Conservation (phyloP, 78 protist genomes). For the Emiliania huxleyi region DNA sequence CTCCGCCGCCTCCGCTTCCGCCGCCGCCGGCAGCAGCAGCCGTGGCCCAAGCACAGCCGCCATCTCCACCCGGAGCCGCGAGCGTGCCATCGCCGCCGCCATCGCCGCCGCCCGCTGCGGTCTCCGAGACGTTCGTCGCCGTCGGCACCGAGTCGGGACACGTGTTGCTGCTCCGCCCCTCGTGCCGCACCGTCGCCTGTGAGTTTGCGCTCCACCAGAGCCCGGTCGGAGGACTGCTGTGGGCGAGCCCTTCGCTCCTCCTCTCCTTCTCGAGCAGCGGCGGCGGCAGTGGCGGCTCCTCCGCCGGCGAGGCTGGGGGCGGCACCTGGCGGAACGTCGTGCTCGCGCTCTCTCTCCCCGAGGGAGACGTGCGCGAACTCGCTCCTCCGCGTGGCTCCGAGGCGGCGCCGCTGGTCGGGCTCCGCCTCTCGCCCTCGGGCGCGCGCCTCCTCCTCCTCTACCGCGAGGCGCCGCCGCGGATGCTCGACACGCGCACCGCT, state of each 20-base stretch:
- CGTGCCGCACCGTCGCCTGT: not conserved
- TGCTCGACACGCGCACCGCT: not conserved
- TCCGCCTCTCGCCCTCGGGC: not conserved
- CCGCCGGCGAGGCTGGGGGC: not conserved
- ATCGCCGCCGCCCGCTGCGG: too few relatives aligned
- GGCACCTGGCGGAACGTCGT: not conserved
- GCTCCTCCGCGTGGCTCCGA: not conserved
- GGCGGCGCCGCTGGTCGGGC: not conserved
- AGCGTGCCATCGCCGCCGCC: too few relatives aligned
- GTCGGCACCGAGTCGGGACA: not conserved
- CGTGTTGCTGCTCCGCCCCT: not conserved
- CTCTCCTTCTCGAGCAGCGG: not conserved
- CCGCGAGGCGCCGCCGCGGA: not conserved
- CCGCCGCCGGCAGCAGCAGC: too few relatives aligned
- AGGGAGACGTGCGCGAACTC: not conserved
- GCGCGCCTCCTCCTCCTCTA: not conserved
- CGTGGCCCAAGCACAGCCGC: too few relatives aligned
- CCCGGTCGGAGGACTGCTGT: not conserved
- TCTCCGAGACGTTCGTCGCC: not conserved
- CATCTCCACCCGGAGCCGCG: too few relatives aligned
- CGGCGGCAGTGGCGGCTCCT: not conserved
- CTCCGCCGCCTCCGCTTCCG: too few relatives aligned
- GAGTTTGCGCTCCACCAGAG: not conserved
- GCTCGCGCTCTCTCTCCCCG: not conserved
- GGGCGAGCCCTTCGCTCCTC: not conserved